Evolutionary conservation across 768 basidiomycete species (phyloP).

Genomic region (Royoungia palumana): DNA sequence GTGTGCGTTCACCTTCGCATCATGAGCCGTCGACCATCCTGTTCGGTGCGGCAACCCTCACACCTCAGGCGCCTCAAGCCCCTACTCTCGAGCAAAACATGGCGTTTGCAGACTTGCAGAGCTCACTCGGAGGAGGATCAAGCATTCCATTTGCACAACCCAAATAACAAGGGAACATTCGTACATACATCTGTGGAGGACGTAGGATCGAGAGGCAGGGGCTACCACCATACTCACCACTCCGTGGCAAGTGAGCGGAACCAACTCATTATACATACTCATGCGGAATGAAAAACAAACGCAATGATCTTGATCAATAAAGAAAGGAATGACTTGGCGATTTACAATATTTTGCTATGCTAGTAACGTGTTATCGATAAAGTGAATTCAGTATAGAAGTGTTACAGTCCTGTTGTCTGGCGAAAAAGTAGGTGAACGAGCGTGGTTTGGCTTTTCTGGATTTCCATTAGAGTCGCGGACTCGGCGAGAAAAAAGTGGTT

Average conservation of each 20-base stretch:
- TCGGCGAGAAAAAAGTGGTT: constrained; percentile 6
- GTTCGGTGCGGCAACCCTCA: constrained; percentile 35
- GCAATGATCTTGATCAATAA: constrained; percentile 6
- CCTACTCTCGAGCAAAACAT: constrained; percentile 82
- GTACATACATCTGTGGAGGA: constrained; percentile 1
- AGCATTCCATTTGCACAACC: constrained; percentile 16
- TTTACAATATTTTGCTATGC: constrained; percentile 27
- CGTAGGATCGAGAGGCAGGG: background rate
- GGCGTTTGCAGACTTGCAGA: constrained; percentile 71
- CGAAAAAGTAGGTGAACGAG: constrained; percentile 17
- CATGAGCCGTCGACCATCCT: constrained; percentile 36
- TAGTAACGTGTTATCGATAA: constrained; percentile 20
- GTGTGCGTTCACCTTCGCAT: constrained; percentile 24
- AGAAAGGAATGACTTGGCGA: constrained; percentile 28
- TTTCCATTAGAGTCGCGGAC: constrained; percentile 28
- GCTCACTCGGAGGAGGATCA: constrained; percentile 37
- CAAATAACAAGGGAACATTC: constrained; percentile 1
- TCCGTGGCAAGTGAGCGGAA: constrained; percentile 1
- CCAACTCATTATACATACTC: constrained; percentile 14
- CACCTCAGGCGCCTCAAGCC: constrained; percentile 46
- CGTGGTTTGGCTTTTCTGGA: constrained; percentile 19
- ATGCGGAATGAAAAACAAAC: constrained; percentile 26
- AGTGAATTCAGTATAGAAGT: constrained; percentile 15
- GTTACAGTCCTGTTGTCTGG: constrained; percentile 29
- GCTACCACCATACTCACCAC: background rate